Evolutionary conservation across 2,329 filamentous ascomycete species (phyloP).

Genomic region (Pseudopyricularia javanii): DNA sequence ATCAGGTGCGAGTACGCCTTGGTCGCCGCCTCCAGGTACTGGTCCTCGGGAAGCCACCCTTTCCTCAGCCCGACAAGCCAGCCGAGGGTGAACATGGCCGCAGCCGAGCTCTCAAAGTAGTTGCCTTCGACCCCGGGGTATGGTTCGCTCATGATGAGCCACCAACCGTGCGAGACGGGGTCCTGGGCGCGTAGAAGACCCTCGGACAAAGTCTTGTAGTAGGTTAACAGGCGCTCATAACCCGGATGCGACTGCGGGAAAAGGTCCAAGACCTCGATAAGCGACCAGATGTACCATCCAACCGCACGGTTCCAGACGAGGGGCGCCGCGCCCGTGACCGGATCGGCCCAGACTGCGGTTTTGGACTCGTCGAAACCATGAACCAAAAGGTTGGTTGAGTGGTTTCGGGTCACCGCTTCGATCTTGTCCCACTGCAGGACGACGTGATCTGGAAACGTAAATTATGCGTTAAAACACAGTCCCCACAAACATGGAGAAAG

Average conservation of each 20-base stretch:
- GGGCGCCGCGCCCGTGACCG: conserved; percentile 33
- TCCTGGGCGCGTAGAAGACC: conserved; percentile 9
- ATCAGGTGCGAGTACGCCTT: conserved; percentile 1
- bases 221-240: conserved; percentile 3
- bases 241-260: conserved; percentile 10
- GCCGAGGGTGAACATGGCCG: conserved; percentile 44
- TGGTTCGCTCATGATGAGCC: conserved; percentile 7
- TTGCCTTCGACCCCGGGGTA: conserved; percentile 36
- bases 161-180: conserved; percentile 3
- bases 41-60: neutral
- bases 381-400: conserved; percentile 21
- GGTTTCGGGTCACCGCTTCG: conserved; percentile 3
- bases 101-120: conserved; percentile 47
- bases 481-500: neutral
- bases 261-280: conserved; percentile 13
- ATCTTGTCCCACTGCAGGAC: conserved; percentile 13
- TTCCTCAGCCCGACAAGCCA: conserved; percentile 18
- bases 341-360: conserved; percentile 37
- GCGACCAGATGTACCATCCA: conserved; percentile 34
- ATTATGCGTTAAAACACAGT: neutral
- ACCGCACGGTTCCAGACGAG: conserved; percentile 39
- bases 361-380: conserved; percentile 41
- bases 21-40: conserved; percentile 16
- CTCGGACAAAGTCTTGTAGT: conserved; percentile 4
- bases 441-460: conserved; percentile 9